Base-by-base conservation (phyloP, 2,329 filamentous ascomycete species). In the Zopfia rhizophila region DNA sequence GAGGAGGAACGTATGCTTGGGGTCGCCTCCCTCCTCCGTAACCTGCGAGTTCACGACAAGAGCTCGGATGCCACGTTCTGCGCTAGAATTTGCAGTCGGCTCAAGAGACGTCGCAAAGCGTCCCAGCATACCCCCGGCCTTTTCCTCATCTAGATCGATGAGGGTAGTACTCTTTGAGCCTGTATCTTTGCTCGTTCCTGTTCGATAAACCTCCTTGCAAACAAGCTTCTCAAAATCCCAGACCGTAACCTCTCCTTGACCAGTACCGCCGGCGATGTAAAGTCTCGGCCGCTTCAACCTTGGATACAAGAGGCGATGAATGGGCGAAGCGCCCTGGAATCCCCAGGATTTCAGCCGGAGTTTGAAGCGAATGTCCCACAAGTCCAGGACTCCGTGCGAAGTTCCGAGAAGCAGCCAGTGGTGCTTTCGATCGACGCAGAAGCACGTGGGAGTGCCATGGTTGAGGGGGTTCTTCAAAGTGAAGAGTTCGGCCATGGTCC, bases 291-390 rank as follows among this genome's bases (percentile, higher is more conserved):
- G 89, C 30, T 90, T 85, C 41, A 69, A 60, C 12, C 69, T 63
- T 63, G 96, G 91, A 1, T 96, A 78, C 45, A 84, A 81, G 12
- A 99, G 79, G 22, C 91, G 83, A 60, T 93, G 88, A 52, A 97
- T 90, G 13, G 90, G 80, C 1, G 87, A 85, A 49, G 89, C 89
- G 16, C 89, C 90, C 0, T 90, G 86, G 19, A 97, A 82, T 1
- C 91, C 91, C 91, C 92, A 97, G 11, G 87, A 89, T 68, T 90
- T 91, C 17, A 97, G 78, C 16, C 91, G 84, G 60, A 97, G 83
- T 56, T 86, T 88, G 78, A 99, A 99, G n/a, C 94, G 88, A 28
- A 99, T 79, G 71, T 99, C 94, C 94, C 94, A 99, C 1, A 99
- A 81, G 66, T 96, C 89, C 6, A 99, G 78, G 19, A 97, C 87